Percentiles rank a stretch among this genome's conserved stretches.
phyloP scores from a whole-genome alignment of 441 rosid species.

The Erysimum cheiri region DNA sequence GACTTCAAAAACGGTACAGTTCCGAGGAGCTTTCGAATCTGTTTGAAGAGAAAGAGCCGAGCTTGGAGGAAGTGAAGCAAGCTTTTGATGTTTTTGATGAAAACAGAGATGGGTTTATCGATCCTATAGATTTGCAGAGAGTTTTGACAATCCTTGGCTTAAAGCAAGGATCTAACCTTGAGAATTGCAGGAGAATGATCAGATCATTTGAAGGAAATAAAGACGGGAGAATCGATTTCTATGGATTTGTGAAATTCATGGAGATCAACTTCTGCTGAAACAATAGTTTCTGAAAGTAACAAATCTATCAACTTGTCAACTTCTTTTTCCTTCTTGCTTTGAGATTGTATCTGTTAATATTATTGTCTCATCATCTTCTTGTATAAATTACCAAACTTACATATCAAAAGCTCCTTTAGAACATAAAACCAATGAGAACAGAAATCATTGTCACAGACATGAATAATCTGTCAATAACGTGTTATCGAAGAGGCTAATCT shows the following conservation, averaged over 20 bases:
- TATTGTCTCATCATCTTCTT: constrained; percentile 23
- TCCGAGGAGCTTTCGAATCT: constrained; percentile 42
- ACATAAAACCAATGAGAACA: neutral
- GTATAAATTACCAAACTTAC: constrained; percentile 22
- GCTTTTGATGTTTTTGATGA: constrained; percentile 71
- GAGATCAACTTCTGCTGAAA: constrained; percentile 48
- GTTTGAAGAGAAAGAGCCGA: constrained; percentile 63
- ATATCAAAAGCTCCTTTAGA: constrained; percentile 21
- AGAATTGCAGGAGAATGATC: constrained; percentile 66
- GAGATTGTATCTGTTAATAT: constrained; percentile 30
- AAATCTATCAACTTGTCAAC: constrained; percentile 23
- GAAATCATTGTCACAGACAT: neutral
- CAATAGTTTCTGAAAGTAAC: neutral
- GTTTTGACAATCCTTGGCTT: constrained; percentile 49
- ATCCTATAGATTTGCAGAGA: constrained; percentile 58
- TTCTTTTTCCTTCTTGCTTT: constrained; percentile 19
- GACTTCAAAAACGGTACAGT: constrained; percentile 48
- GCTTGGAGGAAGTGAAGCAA: constrained; percentile 59
- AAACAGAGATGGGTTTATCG: constrained; percentile 72
- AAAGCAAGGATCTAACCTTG: constrained; percentile 45
- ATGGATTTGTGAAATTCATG: constrained; percentile 60
- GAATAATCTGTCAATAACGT: constrained; percentile 5
- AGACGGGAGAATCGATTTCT: constrained; percentile 66
- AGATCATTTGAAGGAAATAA: constrained; percentile 52
- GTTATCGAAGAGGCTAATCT: constrained; percentile 1